These are phyloP conservation scores for Chaetomiaceae sp. DNA, from an alignment of 2,329 filamentous ascomycete species.

Conservation along the genomic window DNA sequence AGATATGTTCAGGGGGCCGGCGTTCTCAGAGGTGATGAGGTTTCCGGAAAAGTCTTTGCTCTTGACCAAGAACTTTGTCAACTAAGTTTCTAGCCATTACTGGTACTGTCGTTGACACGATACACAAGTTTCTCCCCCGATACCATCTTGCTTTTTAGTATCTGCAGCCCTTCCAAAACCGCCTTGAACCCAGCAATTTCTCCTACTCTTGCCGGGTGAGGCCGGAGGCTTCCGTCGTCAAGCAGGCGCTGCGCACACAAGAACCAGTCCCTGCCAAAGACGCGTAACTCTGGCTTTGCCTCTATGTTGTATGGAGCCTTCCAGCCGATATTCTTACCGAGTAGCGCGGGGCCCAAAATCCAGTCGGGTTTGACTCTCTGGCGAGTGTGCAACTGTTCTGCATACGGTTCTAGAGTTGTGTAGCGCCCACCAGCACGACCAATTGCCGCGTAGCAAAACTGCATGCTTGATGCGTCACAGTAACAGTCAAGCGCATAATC, in stretches of 20 bases:
- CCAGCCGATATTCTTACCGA: not conserved
- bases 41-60: not conserved
- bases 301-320: not conserved
- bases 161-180: not conserved
- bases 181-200: not conserved
- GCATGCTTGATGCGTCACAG: slow-evolving; percentile 31
- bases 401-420: slow-evolving; percentile 34
- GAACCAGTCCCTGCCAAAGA: not conserved
- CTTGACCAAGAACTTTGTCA: not conserved
- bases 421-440: slow-evolving; percentile 38
- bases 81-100: not conserved
- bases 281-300: not conserved
- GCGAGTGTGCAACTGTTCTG: slow-evolving; percentile 10
- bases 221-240: not conserved
- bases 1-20: not conserved
- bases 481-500: slow-evolving; percentile 42
- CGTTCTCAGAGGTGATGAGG: not conserved
- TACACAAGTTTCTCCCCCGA: not conserved
- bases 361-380: not conserved
- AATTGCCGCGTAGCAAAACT: slow-evolving; percentile 37
- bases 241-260: not conserved
- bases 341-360: not conserved
- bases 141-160: not conserved
- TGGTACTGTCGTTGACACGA: not conserved
- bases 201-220: not conserved